Evolutionary conservation across 2,329 filamentous ascomycete species (phyloP).

Genomic region (Xylaria sp.): DNA sequence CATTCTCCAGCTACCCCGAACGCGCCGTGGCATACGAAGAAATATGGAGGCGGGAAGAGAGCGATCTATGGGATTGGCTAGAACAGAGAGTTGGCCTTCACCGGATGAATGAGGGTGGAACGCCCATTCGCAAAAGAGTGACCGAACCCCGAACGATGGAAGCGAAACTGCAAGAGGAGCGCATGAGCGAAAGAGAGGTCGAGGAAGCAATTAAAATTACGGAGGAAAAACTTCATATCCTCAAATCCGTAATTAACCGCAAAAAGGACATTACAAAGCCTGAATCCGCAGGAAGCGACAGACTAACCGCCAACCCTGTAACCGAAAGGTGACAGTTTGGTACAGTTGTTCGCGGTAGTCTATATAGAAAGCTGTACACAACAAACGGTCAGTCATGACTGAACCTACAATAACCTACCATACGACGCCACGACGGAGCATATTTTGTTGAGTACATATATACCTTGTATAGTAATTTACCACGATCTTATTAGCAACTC

Average conservation of each 20-base stretch:
- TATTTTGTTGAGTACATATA: conserved; percentile 37
- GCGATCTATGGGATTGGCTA: conserved; percentile 91
- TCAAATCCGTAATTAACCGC: conserved; percentile 78
- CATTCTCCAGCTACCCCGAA: conserved; percentile 65
- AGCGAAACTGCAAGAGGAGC: conserved; percentile 67
- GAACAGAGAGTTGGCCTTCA: conserved; percentile 86
- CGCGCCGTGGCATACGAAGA: conserved; percentile 89
- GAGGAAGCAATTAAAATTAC: conserved; percentile 86
- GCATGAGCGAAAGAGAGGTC: conserved; percentile 78
- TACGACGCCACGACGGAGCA: conserved; percentile 39
- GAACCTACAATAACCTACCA: conserved; percentile 29
- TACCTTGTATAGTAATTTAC: conserved; percentile 37
- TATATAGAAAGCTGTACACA: conserved; percentile 3
- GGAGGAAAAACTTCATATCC: conserved; percentile 80
- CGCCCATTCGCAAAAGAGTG: conserved; percentile 59
- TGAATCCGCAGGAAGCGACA: conserved; percentile 18
- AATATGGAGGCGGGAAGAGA: conserved; percentile 90
- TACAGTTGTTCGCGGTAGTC: background rate
- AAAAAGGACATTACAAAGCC: conserved; percentile 55
- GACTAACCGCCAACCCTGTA: conserved; percentile 3
- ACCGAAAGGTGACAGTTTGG: conserved; percentile 20
- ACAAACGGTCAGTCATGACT: conserved; percentile 16
- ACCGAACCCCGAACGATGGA: conserved; percentile 67
- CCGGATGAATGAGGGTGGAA: conserved; percentile 57
- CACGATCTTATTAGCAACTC: conserved; percentile 12